Conservation (phyloP, 1,284 basidiomycete species). For the Lignosus rhinocerotis region DNA sequence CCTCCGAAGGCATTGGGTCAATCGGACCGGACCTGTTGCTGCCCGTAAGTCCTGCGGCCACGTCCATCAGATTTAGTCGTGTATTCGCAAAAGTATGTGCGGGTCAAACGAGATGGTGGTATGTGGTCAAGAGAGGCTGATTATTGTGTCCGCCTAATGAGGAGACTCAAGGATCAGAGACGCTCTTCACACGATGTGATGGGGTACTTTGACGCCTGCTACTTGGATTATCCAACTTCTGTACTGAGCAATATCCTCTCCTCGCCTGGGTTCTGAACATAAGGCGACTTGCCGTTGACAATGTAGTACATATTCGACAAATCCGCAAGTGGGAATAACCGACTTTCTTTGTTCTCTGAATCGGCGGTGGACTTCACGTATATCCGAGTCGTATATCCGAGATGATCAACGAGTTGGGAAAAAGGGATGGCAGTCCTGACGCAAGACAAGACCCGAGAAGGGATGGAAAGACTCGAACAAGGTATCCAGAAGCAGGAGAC, state of each 20-base stretch:
- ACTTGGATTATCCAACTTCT: no score
- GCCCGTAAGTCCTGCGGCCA: neutral
- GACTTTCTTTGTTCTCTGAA: no score
- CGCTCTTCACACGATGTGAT: constrained; percentile 21
- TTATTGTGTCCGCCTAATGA: constrained; percentile 17
- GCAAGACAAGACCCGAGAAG: neutral
- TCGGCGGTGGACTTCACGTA: no score
- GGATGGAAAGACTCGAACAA: no score
- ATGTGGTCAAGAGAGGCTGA: constrained; percentile 18
- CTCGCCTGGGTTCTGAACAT: no score
- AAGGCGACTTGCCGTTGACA: no score
- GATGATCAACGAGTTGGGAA: no score
- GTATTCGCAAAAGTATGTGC: neutral
- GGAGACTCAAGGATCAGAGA: constrained; percentile 7
- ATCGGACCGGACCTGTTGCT: constrained; percentile 9
- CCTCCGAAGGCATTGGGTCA: constrained; percentile 5
- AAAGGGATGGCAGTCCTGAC: no score
- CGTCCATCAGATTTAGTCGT: constrained; percentile 11
- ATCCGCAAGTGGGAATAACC: no score
- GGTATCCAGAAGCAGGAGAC: neutral
- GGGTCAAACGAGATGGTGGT: constrained; percentile 16
- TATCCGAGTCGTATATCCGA: no score
- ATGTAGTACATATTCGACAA: no score
- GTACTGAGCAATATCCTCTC: no score
- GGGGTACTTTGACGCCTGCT: neutral